Percentiles rank a stretch among this genome's conserved stretches.
phyloP scores from a whole-genome alignment of 306 rosid genomes.

The Castanea sativa region DNA sequence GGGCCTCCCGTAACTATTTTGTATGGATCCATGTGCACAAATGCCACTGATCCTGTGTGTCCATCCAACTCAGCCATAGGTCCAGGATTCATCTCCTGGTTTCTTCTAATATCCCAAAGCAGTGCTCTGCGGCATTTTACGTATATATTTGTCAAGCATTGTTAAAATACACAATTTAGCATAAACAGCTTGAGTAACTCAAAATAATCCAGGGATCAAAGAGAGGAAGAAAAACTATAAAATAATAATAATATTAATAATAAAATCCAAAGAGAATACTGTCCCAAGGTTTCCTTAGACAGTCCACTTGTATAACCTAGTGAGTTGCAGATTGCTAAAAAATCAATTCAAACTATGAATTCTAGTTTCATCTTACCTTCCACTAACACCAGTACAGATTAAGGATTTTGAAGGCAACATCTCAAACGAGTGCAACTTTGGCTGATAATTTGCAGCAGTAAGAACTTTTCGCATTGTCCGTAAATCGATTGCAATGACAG shows the following conservation, averaged over 20 bases:
- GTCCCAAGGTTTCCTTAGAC: slow-evolving; percentile 1
- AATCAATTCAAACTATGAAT: neutral
- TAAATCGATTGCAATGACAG: slow-evolving; percentile 65
- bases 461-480: slow-evolving; percentile 76
- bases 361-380: slow-evolving; percentile 43
- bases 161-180: too few species aligned
- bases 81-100: slow-evolving; percentile 38
- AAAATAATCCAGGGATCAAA: too few species aligned
- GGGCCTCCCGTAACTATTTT: slow-evolving; percentile 70
- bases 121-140: slow-evolving; percentile 57
- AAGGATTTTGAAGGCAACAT: slow-evolving; percentile 62
- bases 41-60: slow-evolving; percentile 51
- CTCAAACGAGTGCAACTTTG: slow-evolving; percentile 59
- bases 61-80: slow-evolving; percentile 68
- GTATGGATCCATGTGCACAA: slow-evolving; percentile 64
- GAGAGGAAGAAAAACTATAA: too few species aligned
- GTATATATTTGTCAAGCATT: neutral
- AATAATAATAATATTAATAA: too few species aligned
- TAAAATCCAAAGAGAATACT: neutral
- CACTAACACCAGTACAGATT: slow-evolving; percentile 64
- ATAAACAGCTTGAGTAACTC: too few species aligned
- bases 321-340: neutral
- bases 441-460: slow-evolving; percentile 47
- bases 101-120: slow-evolving; percentile 83
- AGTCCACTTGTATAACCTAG: neutral